Evolutionary conservation across 331 rosid species (phyloP), one percentile per base, ranked within the genome.

Genomic region (Malus hybrid): DNA sequence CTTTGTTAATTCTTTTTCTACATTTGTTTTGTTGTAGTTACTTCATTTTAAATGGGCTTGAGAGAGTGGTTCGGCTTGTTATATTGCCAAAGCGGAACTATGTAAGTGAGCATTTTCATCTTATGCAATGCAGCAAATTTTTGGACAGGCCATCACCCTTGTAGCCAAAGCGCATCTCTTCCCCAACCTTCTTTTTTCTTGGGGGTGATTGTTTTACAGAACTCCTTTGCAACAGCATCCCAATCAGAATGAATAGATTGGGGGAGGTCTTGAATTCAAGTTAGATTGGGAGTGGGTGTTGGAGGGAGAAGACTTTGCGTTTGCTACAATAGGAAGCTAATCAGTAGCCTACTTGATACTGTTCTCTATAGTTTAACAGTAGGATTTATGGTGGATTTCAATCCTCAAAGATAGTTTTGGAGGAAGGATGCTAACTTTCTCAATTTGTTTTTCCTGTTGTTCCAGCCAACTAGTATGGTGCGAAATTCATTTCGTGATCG

Each of bases 31-130:
- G 67, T 84, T 83, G 57, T 89, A 95, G 99, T 64, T 95, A 95
- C 88, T 95, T 95, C 84, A 71, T 95, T 69, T 65, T 86, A 89
- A 95, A 92, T 82, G 99, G 99, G 83, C 86, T 90, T 69, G 99
- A 92, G 87, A 89, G 97, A 83, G 96, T 89, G 83, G 85, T 90
- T 82, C 93, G 99, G 22, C 91, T 89, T 44, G 60, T 94, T 73
- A 94, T 94, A 84, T 10, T 87, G 77, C 99, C 93, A n/a, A 94
- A 94, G 89, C 79, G 96, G 76, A 94, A 94, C 79, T 89, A 90
- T 77, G 99, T 94, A 89, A 90, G 97, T 54, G 83, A 34, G 39
- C 82, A 52, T 46, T 69, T 77, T 56, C 67, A 7, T 72, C 42
- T 36, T 31, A 16, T 42, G 44, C 19, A 46, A 31, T 75, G 55